Conservation (phyloP, 306 rosid genomes). For the Cucurbita pepo region DNA sequence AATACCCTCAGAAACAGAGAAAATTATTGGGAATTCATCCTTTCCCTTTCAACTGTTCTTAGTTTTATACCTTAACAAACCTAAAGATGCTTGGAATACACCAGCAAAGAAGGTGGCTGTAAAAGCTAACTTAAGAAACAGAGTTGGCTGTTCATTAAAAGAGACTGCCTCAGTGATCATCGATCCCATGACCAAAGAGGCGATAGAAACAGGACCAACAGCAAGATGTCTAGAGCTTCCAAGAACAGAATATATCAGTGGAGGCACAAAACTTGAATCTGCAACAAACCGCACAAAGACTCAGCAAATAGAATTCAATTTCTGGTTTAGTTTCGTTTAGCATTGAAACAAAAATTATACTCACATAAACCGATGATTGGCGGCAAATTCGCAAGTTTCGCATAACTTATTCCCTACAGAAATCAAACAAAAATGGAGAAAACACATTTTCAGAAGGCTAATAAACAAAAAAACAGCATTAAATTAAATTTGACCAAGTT, state of each 20-base stretch:
- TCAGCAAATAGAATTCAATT: neutral
- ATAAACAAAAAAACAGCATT: neutral
- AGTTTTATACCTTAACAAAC: slow-evolving; percentile 51
- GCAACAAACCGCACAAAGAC: slow-evolving; percentile 15
- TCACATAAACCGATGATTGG: slow-evolving; percentile 86
- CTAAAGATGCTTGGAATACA: slow-evolving; percentile 72
- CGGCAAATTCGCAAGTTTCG: slow-evolving; percentile 95
- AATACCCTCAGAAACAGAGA: neutral
- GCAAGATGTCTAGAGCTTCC: slow-evolving; percentile 92
- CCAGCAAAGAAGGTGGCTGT: slow-evolving; percentile 93
- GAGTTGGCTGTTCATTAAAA: slow-evolving; percentile 41
- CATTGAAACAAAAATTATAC: slow-evolving; percentile 6
- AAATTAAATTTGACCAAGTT: neutral
- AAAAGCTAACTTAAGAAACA: slow-evolving; percentile 83
- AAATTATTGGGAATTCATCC: neutral
- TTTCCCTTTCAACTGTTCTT: neutral
- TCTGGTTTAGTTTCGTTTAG: neutral
- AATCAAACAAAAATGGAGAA: neutral
- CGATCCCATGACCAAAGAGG: slow-evolving; percentile 94
- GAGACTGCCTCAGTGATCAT: slow-evolving; percentile 72
- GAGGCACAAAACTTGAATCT: slow-evolving; percentile 98
- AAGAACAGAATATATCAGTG: slow-evolving; percentile 66
- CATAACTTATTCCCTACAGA: slow-evolving; percentile 91
- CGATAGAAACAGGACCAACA: slow-evolving; percentile 97
- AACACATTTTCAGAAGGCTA: neutral